These are phyloP conservation scores for Laetiporus sulphureus DNA, from an alignment of 1,284 basidiomycete genomes.

Conservation along the genomic window DNA sequence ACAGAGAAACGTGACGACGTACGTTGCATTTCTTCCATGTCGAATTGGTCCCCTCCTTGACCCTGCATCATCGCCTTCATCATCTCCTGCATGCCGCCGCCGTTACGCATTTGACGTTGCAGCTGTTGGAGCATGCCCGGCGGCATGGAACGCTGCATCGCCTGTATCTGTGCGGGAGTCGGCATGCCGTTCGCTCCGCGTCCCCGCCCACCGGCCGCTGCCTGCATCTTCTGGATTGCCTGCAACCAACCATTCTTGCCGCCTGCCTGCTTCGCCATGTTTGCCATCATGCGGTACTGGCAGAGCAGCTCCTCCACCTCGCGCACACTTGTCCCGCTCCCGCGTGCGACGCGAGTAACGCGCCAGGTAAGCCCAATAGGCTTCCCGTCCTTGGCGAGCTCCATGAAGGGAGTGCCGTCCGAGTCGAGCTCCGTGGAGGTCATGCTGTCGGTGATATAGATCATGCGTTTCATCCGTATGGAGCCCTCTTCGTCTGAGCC, in stretches of 20 bases:
- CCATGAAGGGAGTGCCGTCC: slow-evolving; percentile 88
- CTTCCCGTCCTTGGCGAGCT: slow-evolving; percentile 77
- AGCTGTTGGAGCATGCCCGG: slow-evolving; percentile 85
- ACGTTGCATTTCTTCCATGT: slow-evolving; percentile 87
- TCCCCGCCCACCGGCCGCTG: slow-evolving; percentile 77
- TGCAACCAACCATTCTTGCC: slow-evolving; percentile 94
- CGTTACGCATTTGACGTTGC: slow-evolving; percentile 75
- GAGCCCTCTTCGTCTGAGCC: slow-evolving; percentile 92
- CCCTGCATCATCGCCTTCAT: slow-evolving; percentile 95
- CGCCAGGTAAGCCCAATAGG: slow-evolving; percentile 81
- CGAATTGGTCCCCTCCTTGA: slow-evolving; percentile 74
- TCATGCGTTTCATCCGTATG: slow-evolving; percentile 92
- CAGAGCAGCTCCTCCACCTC: slow-evolving; percentile 96
- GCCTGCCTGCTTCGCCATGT: slow-evolving; percentile 95
- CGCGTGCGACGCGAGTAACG: slow-evolving; percentile 84
- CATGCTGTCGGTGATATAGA: slow-evolving; percentile 99
- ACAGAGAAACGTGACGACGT: slow-evolving; percentile 19
- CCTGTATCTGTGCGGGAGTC: slow-evolving; percentile 86
- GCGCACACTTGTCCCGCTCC: slow-evolving; percentile 92
- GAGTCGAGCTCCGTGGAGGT: slow-evolving; percentile 89
- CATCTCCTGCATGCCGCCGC: slow-evolving; percentile 91
- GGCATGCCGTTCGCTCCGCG: slow-evolving; percentile 84
- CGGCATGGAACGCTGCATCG: slow-evolving; percentile 88
- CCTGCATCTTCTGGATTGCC: slow-evolving; percentile 88
- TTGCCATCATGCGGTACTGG: slow-evolving; percentile 96